Percentiles rank a stretch among this genome's conserved stretches.
These are phyloP conservation scores for Penicillium roqueforti DNA, from an alignment of 495 filamentous ascomycete genomes.

Conservation along the genomic window DNA sequence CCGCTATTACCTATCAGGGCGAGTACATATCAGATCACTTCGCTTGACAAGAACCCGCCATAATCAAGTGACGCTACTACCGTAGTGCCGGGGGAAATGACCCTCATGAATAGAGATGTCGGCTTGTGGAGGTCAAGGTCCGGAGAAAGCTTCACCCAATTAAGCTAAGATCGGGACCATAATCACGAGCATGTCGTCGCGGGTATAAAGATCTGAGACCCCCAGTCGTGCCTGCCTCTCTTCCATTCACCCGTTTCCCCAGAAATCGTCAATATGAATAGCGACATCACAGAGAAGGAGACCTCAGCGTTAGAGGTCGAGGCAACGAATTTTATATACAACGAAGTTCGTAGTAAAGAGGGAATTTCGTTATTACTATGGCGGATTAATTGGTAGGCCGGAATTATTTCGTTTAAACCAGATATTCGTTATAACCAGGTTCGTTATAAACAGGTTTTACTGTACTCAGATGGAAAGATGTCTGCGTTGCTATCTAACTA, in stretches of 20 bases:
- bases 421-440: too few relatives aligned
- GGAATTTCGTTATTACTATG: too few relatives aligned
- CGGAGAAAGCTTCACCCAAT: slow-evolving; percentile 31
- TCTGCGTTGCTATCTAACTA: too few relatives aligned
- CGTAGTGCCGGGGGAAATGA: slow-evolving; percentile 17
- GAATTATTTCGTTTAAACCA: too few relatives aligned
- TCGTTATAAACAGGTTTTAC: too few relatives aligned
- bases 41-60: slow-evolving; percentile 17
- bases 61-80: slow-evolving; percentile 27
- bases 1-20: not conserved
- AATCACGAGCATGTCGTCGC: slow-evolving; percentile 20
- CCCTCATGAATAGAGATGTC: slow-evolving; percentile 6
- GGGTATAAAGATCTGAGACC: slow-evolving; percentile 32
- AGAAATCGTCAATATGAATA: slow-evolving; percentile 39
- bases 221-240: slow-evolving; percentile 26
- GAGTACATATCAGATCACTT: not conserved
- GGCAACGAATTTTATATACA: slow-evolving; percentile 6
- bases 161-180: slow-evolving; percentile 20
- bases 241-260: slow-evolving; percentile 26
- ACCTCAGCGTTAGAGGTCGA: slow-evolving; percentile 40
- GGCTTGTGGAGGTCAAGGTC: slow-evolving; percentile 24
- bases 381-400: too few relatives aligned
- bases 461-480: too few relatives aligned
- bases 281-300: slow-evolving; percentile 34
- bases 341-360: too few relatives aligned